These are phyloP conservation scores for Trichophaea hybrida DNA, from an alignment of 2,329 filamentous ascomycete species.

Conservation along the genomic window DNA sequence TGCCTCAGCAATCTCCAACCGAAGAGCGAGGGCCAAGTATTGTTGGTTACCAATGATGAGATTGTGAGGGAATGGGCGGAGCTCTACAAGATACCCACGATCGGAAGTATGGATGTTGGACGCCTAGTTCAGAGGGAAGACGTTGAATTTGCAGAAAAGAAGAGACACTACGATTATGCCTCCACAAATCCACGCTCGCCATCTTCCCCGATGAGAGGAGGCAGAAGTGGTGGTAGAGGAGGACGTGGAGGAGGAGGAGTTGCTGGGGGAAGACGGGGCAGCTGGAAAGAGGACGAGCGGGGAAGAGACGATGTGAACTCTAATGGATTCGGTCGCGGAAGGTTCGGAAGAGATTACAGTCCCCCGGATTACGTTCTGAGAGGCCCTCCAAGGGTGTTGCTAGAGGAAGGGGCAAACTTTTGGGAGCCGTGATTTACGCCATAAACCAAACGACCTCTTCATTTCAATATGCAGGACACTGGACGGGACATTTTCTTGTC, in stretches of 20 bases:
- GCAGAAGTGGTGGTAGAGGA: slow-evolving; percentile 3
- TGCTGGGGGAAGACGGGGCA: not conserved
- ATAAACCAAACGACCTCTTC: too few relatives aligned
- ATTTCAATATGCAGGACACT: too few relatives aligned
- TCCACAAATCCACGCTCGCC: not conserved
- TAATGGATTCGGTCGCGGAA: not conserved
- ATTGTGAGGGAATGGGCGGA: slow-evolving; percentile 25
- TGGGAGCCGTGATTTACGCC: slow-evolving; percentile 24
- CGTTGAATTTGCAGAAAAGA: slow-evolving; percentile 22
- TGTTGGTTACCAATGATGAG: slow-evolving; percentile 26
- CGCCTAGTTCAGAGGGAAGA: slow-evolving; percentile 22
- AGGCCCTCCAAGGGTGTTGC: slow-evolving; percentile 27
- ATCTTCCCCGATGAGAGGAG: slow-evolving; percentile 2
- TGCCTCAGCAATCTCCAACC: not conserved
- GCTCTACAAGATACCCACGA: slow-evolving; percentile 22
- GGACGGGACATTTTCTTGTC: too few relatives aligned
- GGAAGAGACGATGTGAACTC: not conserved
- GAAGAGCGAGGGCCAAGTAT: slow-evolving; percentile 19
- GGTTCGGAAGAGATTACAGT: slow-evolving; percentile 2
- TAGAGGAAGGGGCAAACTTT: slow-evolving; percentile 28
- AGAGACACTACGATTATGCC: slow-evolving; percentile 22
- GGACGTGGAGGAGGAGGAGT: not conserved
- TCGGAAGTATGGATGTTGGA: slow-evolving; percentile 20
- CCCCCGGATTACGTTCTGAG: slow-evolving; percentile 26
- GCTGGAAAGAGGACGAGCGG: not conserved